A percentile compares a stretch with the other conserved stretches of the same genome.
Evolutionary conservation across 2,329 filamentous ascomycete genomes (phyloP).

Genomic region (Beauveria asiatica): DNA sequence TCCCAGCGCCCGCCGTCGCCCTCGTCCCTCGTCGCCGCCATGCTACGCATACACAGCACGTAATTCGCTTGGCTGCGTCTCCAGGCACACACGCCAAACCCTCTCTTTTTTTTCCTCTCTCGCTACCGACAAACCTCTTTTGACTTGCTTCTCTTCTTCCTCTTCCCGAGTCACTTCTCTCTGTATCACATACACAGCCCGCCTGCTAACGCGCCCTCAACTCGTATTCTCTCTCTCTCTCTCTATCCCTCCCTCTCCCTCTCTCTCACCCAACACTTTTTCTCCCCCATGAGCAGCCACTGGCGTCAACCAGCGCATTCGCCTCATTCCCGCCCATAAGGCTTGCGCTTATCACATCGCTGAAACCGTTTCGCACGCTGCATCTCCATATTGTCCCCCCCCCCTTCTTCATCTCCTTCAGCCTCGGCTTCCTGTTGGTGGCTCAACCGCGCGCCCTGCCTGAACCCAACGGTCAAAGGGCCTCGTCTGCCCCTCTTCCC

Average conservation of each 20-base stretch:
- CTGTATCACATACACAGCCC: not conserved
- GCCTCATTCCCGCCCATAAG: not conserved
- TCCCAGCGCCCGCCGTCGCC: too few species aligned
- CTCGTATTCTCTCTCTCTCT: not conserved
- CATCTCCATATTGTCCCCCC: not conserved
- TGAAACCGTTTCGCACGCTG: not conserved
- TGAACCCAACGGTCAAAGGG: not conserved
- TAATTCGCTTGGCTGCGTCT: constrained; percentile 4
- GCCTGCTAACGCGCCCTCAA: not conserved
- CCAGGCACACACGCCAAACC: constrained; percentile 4
- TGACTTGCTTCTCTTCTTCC: not conserved
- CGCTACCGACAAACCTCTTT: not conserved
- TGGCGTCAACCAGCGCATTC: not conserved
- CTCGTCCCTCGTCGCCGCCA: not conserved
- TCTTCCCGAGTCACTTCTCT: too few species aligned
- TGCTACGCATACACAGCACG: constrained; percentile 1
- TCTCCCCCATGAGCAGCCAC: not conserved
- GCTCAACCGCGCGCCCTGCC: not conserved
- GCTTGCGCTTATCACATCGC: not conserved
- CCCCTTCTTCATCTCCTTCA: not conserved
- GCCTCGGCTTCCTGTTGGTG: not conserved
- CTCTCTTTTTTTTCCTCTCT: not conserved
- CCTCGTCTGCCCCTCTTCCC: not conserved
- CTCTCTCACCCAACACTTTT: not conserved
- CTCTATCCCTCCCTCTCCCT: not conserved